These are phyloP conservation scores for Alternaria longipes DNA, from an alignment of 2,329 filamentous ascomycete genomes.

Conservation along the genomic window DNA sequence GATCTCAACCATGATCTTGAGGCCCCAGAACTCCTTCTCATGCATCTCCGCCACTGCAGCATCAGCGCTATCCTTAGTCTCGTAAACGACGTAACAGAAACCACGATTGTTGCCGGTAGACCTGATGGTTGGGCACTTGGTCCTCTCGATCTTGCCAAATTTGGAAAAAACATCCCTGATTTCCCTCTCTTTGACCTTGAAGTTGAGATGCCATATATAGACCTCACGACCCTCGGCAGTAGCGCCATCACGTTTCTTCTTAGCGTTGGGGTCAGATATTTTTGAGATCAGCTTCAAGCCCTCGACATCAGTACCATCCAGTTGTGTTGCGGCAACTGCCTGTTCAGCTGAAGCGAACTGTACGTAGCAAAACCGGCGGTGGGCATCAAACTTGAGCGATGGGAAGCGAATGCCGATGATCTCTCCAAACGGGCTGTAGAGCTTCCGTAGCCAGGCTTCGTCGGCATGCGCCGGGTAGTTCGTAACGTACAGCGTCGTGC, in stretches of 20 bases:
- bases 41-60: slow-evolving; percentile 72
- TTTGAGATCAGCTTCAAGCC: slow-evolving; percentile 76
- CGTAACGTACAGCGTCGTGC: slow-evolving; percentile 85
- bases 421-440: slow-evolving; percentile 77
- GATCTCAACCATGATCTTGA: slow-evolving; percentile 70
- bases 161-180: slow-evolving; percentile 75
- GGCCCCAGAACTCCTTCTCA: slow-evolving; percentile 72
- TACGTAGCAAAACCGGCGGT: slow-evolving; percentile 93
- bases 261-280: slow-evolving; percentile 82
- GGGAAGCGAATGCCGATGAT: slow-evolving; percentile 89
- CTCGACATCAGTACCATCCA: slow-evolving; percentile 75
- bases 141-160: slow-evolving; percentile 77
- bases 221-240: slow-evolving; percentile 88
- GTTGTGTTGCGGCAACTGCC: slow-evolving; percentile 66
- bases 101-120: slow-evolving; percentile 76
- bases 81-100: slow-evolving; percentile 81
- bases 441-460: slow-evolving; percentile 71
- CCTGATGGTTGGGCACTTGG: slow-evolving; percentile 73
- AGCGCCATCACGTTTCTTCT: slow-evolving; percentile 81
- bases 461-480: slow-evolving; percentile 86
- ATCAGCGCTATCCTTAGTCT: slow-evolving; percentile 70
- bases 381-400: slow-evolving; percentile 86
- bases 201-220: slow-evolving; percentile 84
- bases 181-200: slow-evolving; percentile 78
- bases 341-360: slow-evolving; percentile 73